Evolutionary conservation across 108 stramenopile species (phyloP).

Genomic region (Fistulifera pelliculosa): DNA sequence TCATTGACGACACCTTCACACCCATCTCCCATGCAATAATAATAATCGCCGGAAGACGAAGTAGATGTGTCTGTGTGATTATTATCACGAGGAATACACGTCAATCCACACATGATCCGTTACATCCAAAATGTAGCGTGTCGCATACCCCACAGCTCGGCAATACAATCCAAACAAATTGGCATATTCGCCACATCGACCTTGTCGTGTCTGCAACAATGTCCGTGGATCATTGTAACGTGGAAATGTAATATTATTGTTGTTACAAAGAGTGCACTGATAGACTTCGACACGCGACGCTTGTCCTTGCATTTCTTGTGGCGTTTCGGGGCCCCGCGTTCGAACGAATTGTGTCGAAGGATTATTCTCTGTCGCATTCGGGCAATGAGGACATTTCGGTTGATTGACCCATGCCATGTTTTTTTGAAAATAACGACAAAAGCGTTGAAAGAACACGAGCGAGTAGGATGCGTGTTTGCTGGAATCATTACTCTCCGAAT

Average conservation of each 20-base stretch:
- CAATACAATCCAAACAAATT: constrained; percentile 90
- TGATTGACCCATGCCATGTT: constrained; percentile 79
- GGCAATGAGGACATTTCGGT: constrained; percentile 49
- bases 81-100: constrained; percentile 56
- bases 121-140: constrained; percentile 86
- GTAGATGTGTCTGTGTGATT: too few relatives aligned
- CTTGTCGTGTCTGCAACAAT: constrained; percentile 69
- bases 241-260: constrained; percentile 75
- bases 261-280: constrained; percentile 50
- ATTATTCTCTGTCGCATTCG: constrained; percentile 31
- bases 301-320: constrained; percentile 44
- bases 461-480: constrained; percentile 11
- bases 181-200: constrained; percentile 97
- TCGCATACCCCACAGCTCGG: constrained; percentile 84
- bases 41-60: constrained; percentile 13
- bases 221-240: constrained; percentile 81
- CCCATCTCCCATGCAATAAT: constrained; percentile 88
- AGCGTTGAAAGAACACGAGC: constrained; percentile 43
- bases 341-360: constrained; percentile 23
- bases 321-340: constrained; percentile 44
- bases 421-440: constrained; percentile 65
- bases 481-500: constrained; percentile 11
- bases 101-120: constrained; percentile 99
- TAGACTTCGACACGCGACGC: constrained; percentile 75
- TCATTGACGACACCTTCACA: constrained; percentile 91